Conservation (phyloP, 257 asterid genomes). For the Solanum paucissectum region DNA sequence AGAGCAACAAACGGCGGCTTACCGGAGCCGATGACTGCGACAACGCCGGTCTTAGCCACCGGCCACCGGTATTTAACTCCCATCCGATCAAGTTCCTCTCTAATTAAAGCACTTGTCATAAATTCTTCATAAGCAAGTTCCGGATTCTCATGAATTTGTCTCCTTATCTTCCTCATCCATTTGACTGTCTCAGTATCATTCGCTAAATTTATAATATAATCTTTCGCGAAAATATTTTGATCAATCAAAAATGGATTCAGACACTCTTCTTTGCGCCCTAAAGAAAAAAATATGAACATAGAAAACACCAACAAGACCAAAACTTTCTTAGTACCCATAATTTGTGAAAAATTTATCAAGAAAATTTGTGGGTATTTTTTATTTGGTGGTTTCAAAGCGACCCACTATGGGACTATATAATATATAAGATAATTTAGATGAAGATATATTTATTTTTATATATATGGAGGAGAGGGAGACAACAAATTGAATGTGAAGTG, state of each 20-base stretch:
- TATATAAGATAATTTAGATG: background rate
- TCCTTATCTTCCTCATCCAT: conserved; percentile 33
- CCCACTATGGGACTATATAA: background rate
- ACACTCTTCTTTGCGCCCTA: background rate
- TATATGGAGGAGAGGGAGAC: background rate
- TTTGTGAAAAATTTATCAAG: background rate
- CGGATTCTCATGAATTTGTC: conserved; percentile 41
- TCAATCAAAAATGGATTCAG: background rate
- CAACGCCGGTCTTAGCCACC: conserved; percentile 41
- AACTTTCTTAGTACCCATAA: background rate
- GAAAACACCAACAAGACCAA: background rate
- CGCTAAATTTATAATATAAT: conserved; percentile 3
- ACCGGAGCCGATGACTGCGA: conserved; percentile 39
- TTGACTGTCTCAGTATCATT: conserved; percentile 11
- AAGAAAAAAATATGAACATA: background rate
- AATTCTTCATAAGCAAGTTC: conserved; percentile 45
- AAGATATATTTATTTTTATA: background rate
- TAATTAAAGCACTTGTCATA: conserved; percentile 27
- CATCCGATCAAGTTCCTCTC: conserved; percentile 37
- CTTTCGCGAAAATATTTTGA: background rate
- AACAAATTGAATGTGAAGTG: background rate
- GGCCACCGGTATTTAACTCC: conserved; percentile 38
- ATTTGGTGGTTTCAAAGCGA: background rate
- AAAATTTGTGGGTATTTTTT: background rate
- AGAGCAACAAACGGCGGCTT: conserved; percentile 48